These are phyloP conservation scores for Boletus vinaceobasis DNA, from an alignment of 768 basidiomycete species.

Conservation along the genomic window DNA sequence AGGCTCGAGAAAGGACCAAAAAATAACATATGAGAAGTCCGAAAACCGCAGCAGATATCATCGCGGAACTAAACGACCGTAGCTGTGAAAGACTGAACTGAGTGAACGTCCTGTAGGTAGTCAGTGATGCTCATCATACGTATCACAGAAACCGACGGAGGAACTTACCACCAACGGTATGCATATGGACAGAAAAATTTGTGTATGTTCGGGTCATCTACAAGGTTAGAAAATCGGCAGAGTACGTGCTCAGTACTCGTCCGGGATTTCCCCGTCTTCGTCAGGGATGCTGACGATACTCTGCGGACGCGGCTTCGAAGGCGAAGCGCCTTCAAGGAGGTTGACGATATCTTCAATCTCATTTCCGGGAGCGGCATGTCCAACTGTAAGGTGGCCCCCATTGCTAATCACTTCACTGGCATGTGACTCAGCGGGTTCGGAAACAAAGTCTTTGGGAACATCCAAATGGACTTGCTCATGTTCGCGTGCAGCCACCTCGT, in stretches of 20 bases:
- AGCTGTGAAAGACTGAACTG: conserved; percentile 24
- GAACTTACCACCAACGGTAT: conserved; percentile 19
- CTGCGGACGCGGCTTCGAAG: conserved; percentile 39
- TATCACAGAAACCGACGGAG: not conserved
- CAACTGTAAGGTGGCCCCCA: conserved; percentile 6
- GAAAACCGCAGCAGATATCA: conserved; percentile 23
- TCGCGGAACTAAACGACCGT: conserved; percentile 33
- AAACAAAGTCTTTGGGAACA: not conserved
- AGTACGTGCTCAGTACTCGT: conserved; percentile 42
- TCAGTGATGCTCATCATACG: not conserved
- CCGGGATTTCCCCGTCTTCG: conserved; percentile 52
- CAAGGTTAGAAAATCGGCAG: conserved; percentile 7
- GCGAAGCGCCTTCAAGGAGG: conserved; percentile 47
- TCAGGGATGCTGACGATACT: conserved; percentile 51
- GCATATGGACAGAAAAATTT: conserved; percentile 24
- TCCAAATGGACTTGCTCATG: conserved; percentile 12
- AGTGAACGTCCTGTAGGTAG: conserved; percentile 5
- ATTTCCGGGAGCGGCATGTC: conserved; percentile 19
- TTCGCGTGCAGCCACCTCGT: conserved; percentile 4
- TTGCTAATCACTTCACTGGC: conserved; percentile 6
- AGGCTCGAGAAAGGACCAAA: conserved; percentile 16
- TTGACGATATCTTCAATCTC: conserved; percentile 66
- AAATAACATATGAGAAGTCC: conserved; percentile 15
- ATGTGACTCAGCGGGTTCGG: conserved; percentile 13
- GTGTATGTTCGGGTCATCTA: conserved; percentile 22